phyloP scores from a whole-genome alignment of 257 asterid species.

The Coffea eugenioides region DNA sequence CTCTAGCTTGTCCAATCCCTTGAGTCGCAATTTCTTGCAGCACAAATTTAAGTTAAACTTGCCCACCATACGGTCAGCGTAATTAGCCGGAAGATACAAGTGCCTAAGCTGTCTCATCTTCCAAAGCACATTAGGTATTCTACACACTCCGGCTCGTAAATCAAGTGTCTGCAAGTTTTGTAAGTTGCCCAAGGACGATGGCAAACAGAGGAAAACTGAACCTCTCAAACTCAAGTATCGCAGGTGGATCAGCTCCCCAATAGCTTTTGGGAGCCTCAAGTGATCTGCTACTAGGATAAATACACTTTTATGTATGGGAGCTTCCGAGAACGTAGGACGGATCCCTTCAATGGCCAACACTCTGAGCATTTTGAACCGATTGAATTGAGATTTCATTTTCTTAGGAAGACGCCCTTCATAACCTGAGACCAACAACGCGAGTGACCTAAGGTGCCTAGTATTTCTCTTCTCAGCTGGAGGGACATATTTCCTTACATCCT shows the following conservation, averaged over 20 bases:
- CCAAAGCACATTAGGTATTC: slow-evolving; percentile 7
- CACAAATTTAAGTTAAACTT: neutral
- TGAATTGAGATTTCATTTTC: neutral
- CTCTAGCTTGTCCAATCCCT: too few relatives aligned
- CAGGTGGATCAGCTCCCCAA: slow-evolving; percentile 19
- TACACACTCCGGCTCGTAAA: neutral
- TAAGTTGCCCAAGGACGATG: slow-evolving; percentile 19
- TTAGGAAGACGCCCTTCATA: neutral
- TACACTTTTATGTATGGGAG: too few relatives aligned
- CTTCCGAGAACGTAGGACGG: too few relatives aligned
- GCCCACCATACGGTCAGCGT: too few relatives aligned
- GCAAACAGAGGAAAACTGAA: neutral
- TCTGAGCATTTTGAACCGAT: neutral
- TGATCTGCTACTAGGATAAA: neutral
- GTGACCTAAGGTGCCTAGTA: neutral
- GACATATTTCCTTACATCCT: neutral
- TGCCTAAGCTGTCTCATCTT: slow-evolving; percentile 13
- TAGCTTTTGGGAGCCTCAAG: neutral
- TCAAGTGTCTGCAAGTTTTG: slow-evolving; percentile 21
- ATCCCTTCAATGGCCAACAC: neutral
- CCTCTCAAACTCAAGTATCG: slow-evolving; percentile 19
- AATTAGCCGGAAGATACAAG: slow-evolving; percentile 11
- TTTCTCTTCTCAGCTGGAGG: neutral
- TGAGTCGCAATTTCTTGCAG: too few relatives aligned
- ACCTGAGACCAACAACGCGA: neutral